Evolutionary conservation across 257 asterid genomes (phyloP), one percentile per base, ranked within the genome.

Genomic region (Nemophila menziesii): DNA sequence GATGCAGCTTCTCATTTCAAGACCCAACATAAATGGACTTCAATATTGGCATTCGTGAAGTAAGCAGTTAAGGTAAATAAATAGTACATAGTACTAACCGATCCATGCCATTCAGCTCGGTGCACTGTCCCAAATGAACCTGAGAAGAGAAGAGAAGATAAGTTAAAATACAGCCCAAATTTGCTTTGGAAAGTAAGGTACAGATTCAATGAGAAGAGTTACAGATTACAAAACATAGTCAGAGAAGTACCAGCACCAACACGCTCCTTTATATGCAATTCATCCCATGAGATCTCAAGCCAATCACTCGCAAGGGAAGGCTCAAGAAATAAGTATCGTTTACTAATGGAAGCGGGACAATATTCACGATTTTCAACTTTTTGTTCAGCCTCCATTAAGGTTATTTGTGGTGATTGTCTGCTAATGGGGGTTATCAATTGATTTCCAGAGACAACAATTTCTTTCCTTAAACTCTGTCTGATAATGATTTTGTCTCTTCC

Each of bases 41-140:
- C 36, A 29, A 29, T 7, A 1, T 29, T 2, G 12, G 12, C 36
- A 2, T 3, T 29, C 36, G 2, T 29, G 8, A 29, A 29, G 36
- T 7, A 2, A 7, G 12, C 7, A 29, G 12, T 29, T 29, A 29
- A 29, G 12, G 12, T 29, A 29, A 8, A n/a, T 3, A 40, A 40
- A 40, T 40, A 55, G 40, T 44, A 26, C 56, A 43, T 41, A 24
- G 56, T 19, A 71, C 98, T 77, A 23, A 85, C 96, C 51, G 93
- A 84, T 63, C 96, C 98, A 69, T 90, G 90, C 98, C 98, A 90
- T 43, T 90, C 98, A 55, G 96, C 98, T 50, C 98, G 93, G 71
- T 84, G 92, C 57, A 90, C 98, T 14, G 94, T 85, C 70, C 98
- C 98, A 67, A 90, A 90, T 47, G 98, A 90, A 51, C 98, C 98